Conservation (phyloP, 139 green algal genomes). For the Haematococcus sp. region DNA sequence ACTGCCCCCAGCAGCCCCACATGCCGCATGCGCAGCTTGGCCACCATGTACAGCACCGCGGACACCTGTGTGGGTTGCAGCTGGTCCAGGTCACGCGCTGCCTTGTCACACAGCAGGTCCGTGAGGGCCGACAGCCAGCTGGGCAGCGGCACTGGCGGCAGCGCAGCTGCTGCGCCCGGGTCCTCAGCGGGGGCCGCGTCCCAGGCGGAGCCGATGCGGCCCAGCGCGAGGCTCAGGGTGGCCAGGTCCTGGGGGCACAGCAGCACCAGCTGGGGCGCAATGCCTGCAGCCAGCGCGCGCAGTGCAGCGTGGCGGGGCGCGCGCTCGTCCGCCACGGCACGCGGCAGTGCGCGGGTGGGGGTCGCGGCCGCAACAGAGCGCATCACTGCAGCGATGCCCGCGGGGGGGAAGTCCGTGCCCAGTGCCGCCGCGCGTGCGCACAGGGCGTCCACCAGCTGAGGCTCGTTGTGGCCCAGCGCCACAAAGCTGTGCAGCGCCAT, state of each 20-base stretch:
- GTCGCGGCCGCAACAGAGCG: neutral
- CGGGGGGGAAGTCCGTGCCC: conserved; percentile 4
- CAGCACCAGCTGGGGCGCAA: conserved; percentile 12
- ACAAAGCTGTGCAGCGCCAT: conserved; percentile 10
- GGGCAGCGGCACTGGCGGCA: neutral
- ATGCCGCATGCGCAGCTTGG: conserved; percentile 4
- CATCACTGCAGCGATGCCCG: too few relatives aligned
- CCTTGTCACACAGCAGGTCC: conserved; percentile 7
- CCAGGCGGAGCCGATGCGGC: neutral
- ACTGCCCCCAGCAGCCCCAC: conserved; percentile 14
- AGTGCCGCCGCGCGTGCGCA: neutral
- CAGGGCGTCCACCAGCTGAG: conserved; percentile 1
- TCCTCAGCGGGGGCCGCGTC: neutral
- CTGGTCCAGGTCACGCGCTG: neutral
- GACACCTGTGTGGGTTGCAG: conserved; percentile 10
- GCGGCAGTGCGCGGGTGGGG: conserved; percentile 5
- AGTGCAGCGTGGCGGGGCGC: too few relatives aligned
- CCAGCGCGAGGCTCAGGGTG: neutral
- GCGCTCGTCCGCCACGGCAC: neutral
- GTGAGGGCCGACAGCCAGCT: neutral
- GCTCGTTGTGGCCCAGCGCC: conserved; percentile 5
- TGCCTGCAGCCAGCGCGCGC: neutral
- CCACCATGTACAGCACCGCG: conserved; percentile 4
- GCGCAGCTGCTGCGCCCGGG: neutral
- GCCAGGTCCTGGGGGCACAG: conserved; percentile 17